Evolutionary conservation across 192 early-diverging fungal species (phyloP).

Genomic region (Podila horticola): DNA sequence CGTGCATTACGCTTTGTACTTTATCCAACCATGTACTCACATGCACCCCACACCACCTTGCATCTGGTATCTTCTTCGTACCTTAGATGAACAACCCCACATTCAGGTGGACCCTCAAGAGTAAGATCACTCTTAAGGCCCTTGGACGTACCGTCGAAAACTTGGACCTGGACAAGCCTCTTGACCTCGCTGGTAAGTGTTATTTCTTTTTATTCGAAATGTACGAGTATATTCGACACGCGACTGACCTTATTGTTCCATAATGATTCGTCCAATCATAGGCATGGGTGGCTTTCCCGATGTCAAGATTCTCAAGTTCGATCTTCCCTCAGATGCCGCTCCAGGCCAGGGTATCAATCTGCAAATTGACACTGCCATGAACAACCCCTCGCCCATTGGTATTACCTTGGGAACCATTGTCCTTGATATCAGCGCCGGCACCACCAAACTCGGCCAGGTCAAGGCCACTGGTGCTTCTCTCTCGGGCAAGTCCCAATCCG

Average conservation of each 20-base stretch:
- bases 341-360: slow-evolving; percentile 66
- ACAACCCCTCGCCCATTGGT: slow-evolving; percentile 64
- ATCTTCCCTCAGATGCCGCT: slow-evolving; percentile 61
- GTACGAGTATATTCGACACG: background rate
- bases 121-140: slow-evolving; percentile 47
- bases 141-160: slow-evolving; percentile 54
- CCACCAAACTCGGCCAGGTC: slow-evolving; percentile 60
- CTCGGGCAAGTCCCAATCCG: slow-evolving; percentile 41
- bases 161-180: slow-evolving; percentile 58
- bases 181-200: slow-evolving; percentile 48
- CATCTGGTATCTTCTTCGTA: too few relatives aligned
- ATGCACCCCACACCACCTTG: too few relatives aligned
- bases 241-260: background rate
- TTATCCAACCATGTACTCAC: too few relatives aligned
- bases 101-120: slow-evolving; percentile 41
- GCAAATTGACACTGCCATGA: slow-evolving; percentile 60
- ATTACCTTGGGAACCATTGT: slow-evolving; percentile 65
- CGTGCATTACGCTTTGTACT: too few relatives aligned
- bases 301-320: slow-evolving; percentile 61
- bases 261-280: slow-evolving; percentile 3
- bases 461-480: slow-evolving; percentile 54
- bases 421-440: slow-evolving; percentile 60
- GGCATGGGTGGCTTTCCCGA: slow-evolving; percentile 68
- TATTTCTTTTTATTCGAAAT: background rate
- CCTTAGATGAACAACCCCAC: slow-evolving; percentile 29